A percentile compares a stretch with the other conserved stretches of the same genome.
These are phyloP conservation scores for Knufia petricola DNA, from an alignment of 2,329 filamentous ascomycete genomes.

Conservation along the genomic window DNA sequence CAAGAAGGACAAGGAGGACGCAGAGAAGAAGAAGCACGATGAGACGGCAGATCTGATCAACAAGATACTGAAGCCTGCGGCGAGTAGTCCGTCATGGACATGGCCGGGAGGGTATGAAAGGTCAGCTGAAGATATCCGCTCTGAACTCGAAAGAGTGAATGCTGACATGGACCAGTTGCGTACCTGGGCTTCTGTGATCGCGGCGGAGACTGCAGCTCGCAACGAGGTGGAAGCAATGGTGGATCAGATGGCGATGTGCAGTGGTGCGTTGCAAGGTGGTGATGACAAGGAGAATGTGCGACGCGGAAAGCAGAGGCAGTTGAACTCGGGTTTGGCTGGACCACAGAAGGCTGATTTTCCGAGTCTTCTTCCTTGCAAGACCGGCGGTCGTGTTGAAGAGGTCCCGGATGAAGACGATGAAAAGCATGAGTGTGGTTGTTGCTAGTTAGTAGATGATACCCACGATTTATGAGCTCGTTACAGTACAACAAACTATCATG, in stretches of 20 bases:
- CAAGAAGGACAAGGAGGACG: background rate
- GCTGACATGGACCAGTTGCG: background rate
- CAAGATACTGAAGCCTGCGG: background rate
- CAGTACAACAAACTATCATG: background rate
- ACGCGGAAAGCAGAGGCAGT: background rate
- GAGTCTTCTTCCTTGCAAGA: background rate
- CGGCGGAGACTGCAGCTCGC: background rate
- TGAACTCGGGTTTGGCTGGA: background rate
- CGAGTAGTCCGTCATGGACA: background rate
- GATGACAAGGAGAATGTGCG: background rate
- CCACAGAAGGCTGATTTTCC: background rate
- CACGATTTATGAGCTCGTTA: background rate
- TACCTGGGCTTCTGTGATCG: background rate
- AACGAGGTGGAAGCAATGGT: background rate
- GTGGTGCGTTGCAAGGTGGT: slow-evolving; percentile 1
- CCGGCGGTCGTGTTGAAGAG: background rate
- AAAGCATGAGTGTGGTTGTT: background rate
- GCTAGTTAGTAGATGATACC: background rate
- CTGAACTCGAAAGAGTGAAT: background rate
- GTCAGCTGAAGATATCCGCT: slow-evolving; percentile 2
- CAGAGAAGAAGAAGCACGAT: background rate
- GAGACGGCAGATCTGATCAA: background rate
- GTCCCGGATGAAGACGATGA: background rate
- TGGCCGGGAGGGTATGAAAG: background rate
- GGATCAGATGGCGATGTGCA: background rate